Evolutionary conservation across 768 basidiomycete species (phyloP).

Genomic region (Leucosporidium scottii): DNA sequence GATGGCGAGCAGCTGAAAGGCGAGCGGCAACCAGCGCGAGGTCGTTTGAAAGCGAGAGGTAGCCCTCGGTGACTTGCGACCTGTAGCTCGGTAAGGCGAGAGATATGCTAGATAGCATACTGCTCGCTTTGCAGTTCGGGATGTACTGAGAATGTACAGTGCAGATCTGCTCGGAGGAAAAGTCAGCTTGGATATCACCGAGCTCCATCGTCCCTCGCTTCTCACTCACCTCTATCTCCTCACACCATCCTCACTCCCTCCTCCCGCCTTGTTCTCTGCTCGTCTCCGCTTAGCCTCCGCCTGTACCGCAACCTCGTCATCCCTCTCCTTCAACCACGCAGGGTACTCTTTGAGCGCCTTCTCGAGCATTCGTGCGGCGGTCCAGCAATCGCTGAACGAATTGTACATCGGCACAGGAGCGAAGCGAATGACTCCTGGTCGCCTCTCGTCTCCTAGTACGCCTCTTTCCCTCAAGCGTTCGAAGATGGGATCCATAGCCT

Average conservation of each 20-base stretch:
- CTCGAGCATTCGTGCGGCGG: conserved; percentile 51
- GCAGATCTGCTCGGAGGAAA: not conserved
- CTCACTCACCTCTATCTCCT: not conserved
- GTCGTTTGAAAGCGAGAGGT: too few relatives aligned
- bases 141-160: too few relatives aligned
- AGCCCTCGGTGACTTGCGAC: too few relatives aligned
- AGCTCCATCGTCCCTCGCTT: not conserved
- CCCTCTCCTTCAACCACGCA: not conserved
- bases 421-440: conserved; percentile 85
- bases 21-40: too few relatives aligned
- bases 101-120: too few relatives aligned
- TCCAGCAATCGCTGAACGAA: conserved; percentile 66
- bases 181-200: not conserved
- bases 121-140: too few relatives aligned
- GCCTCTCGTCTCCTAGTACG: conserved; percentile 83
- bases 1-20: too few relatives aligned
- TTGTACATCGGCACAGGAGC: conserved; percentile 84
- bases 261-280: not conserved
- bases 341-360: conserved; percentile 15
- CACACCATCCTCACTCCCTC: not conserved
- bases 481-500: conserved; percentile 64
- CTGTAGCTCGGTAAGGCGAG: too few relatives aligned
- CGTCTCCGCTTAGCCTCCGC: not conserved
- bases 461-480: conserved; percentile 58
- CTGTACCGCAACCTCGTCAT: not conserved